Evolutionary conservation across 2,329 filamentous ascomycete genomes (phyloP).

Genomic region (Cryphonectria radicalis): DNA sequence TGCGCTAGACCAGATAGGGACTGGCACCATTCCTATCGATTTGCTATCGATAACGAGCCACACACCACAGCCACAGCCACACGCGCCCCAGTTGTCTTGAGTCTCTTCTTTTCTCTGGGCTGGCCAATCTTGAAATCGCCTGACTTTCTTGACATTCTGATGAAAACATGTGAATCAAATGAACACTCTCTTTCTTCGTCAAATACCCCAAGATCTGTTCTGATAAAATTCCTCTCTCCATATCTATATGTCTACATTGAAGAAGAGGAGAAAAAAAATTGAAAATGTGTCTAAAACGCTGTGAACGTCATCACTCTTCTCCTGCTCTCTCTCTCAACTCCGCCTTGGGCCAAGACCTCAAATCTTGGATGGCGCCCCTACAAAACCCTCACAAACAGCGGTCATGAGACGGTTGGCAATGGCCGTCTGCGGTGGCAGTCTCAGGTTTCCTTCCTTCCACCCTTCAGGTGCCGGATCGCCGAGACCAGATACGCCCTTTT

Average conservation of each 20-base stretch:
- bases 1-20: background rate
- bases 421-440: conserved; percentile 82
- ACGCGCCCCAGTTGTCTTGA: background rate
- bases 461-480: conserved; percentile 66
- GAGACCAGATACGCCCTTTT: conserved; percentile 67
- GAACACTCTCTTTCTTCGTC: background rate
- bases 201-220: background rate
- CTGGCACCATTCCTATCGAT: background rate
- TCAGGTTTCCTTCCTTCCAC: conserved; percentile 77
- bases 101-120: background rate
- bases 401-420: conserved; percentile 90
- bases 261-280: background rate
- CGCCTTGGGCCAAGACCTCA: conserved; percentile 34
- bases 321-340: background rate
- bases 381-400: conserved; percentile 78
- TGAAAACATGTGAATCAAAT: background rate
- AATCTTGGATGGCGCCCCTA: conserved; percentile 59
- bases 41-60: conserved; percentile 3
- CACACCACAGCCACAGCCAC: background rate
- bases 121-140: background rate
- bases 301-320: background rate
- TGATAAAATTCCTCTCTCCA: too few species aligned
- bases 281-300: background rate
- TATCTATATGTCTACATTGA: background rate
- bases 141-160: background rate